Percentiles rank a stretch among this genome's conserved stretches.
These are phyloP conservation scores for Fraxinus xanthoxyloides DNA, from an alignment of 305 asterid genomes.

Conservation along the genomic window DNA sequence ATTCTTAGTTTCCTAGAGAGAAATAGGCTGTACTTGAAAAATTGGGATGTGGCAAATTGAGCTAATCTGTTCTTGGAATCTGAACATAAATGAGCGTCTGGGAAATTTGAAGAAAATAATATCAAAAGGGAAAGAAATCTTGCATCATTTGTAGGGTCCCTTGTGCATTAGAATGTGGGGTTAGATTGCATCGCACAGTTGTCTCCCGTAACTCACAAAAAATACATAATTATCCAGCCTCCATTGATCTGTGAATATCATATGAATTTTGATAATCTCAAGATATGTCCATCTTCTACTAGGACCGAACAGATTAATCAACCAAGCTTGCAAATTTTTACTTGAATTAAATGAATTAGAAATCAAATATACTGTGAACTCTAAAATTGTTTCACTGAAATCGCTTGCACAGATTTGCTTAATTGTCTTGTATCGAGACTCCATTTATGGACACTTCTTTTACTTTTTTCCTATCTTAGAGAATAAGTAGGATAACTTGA, in stretches of 20 bases:
- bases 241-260: neutral
- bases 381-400: neutral
- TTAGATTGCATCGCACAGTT: neutral
- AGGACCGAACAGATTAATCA: neutral
- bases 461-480: neutral
- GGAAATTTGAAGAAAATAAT: neutral
- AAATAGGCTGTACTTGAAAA: neutral
- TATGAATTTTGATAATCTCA: neutral
- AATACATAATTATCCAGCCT: neutral
- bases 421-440: neutral
- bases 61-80: neutral
- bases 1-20: neutral
- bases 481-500: neutral
- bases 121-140: neutral
- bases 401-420: neutral
- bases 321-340: neutral
- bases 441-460: neutral
- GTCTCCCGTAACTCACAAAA: neutral
- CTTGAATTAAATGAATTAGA: neutral
- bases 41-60: neutral
- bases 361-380: neutral
- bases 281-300: neutral
- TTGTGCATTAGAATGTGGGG: neutral
- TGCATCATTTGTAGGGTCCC: neutral
- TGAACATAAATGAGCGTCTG: neutral